Conservation (phyloP, 2,329 filamentous ascomycete species). For the Fusarium anguioides region DNA sequence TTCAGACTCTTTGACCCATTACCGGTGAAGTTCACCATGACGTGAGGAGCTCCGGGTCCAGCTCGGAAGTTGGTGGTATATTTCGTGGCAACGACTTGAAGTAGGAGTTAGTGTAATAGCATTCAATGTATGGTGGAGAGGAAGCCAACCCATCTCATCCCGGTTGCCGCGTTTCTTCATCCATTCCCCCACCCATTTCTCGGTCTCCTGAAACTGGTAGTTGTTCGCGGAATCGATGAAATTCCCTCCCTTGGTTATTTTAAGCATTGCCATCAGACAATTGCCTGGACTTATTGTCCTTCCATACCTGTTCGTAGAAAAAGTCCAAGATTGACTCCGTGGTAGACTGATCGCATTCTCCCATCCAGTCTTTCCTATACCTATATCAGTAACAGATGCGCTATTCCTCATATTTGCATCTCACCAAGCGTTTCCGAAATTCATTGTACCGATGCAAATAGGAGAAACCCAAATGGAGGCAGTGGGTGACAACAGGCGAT, state of each 20-base stretch:
- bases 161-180: slow-evolving; percentile 72
- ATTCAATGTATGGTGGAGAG: background rate
- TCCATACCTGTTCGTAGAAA: slow-evolving; percentile 66
- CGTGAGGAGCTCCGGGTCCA: slow-evolving; percentile 54
- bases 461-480: slow-evolving; percentile 76
- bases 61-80: slow-evolving; percentile 68
- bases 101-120: background rate
- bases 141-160: slow-evolving; percentile 67
- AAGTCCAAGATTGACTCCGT: slow-evolving; percentile 74
- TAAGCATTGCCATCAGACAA: slow-evolving; percentile 14
- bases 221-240: slow-evolving; percentile 79
- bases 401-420: accelerated
- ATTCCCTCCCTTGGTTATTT: slow-evolving; percentile 62
- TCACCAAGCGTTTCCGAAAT: slow-evolving; percentile 68
- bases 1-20: slow-evolving; percentile 72
- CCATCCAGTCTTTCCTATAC: slow-evolving; percentile 66
- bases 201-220: slow-evolving; percentile 72
- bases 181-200: slow-evolving; percentile 77
- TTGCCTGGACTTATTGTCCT: background rate
- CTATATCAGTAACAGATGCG: background rate
- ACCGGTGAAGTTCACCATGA: slow-evolving; percentile 65
- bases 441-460: slow-evolving; percentile 73
- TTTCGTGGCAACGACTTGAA: slow-evolving; percentile 75
- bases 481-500: slow-evolving; percentile 73
- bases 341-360: slow-evolving; percentile 71